Conservation (phyloP, 1,139 yeast genomes). For the Scheffersomyces segobiensis region DNA sequence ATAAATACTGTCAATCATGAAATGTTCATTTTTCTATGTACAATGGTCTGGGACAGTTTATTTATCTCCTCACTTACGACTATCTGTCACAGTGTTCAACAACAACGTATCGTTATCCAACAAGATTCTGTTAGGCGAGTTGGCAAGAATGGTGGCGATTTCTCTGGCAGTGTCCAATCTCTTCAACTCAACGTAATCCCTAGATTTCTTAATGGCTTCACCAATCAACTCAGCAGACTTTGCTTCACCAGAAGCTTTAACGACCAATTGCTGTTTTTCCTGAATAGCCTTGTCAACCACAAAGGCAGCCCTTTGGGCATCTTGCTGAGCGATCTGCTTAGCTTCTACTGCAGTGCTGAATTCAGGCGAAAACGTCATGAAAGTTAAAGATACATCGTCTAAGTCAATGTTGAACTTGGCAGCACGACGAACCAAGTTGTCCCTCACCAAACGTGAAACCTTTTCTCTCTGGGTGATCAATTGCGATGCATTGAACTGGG, state of each 20-base stretch:
- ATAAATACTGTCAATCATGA: neutral
- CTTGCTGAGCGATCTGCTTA: slow-evolving; percentile 98
- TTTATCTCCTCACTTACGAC: slow-evolving; percentile 33
- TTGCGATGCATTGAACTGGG: slow-evolving; percentile 97
- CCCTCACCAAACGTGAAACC: slow-evolving; percentile 88
- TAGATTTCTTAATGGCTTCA: slow-evolving; percentile 95
- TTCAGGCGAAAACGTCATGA: slow-evolving; percentile 96
- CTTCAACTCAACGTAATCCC: slow-evolving; percentile 93
- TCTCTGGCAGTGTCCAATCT: slow-evolving; percentile 97
- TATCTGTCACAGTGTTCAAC: slow-evolving; percentile 81
- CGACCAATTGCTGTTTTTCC: slow-evolving; percentile 95
- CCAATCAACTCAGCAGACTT: slow-evolving; percentile 97
- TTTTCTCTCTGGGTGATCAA: slow-evolving; percentile 97
- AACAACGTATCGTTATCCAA: slow-evolving; percentile 90
- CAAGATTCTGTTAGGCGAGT: slow-evolving; percentile 87
- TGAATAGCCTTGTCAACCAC: slow-evolving; percentile 96
- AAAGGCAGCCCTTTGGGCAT: slow-evolving; percentile 97
- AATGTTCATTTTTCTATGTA: neutral
- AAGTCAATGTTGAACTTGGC: slow-evolving; percentile 80
- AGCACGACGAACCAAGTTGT: slow-evolving; percentile 89
- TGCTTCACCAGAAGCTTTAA: slow-evolving; percentile 98
- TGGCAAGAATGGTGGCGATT: slow-evolving; percentile 81
- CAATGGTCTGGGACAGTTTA: neutral
- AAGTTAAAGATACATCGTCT: slow-evolving; percentile 95
- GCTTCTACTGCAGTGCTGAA: slow-evolving; percentile 98